These are phyloP conservation scores for Biscutella auriculata DNA, from an alignment of 441 rosid genomes.

Conservation along the genomic window DNA sequence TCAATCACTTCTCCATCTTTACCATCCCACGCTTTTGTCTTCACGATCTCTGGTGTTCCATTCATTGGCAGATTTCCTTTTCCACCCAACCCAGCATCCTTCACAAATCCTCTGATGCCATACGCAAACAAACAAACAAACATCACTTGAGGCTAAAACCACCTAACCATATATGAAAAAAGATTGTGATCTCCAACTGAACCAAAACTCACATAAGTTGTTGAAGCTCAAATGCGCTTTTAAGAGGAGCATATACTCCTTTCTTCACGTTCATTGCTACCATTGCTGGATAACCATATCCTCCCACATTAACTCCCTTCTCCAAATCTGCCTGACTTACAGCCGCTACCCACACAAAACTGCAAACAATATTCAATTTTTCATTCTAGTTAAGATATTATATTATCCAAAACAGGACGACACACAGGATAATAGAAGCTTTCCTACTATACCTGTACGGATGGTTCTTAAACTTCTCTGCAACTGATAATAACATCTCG, in stretches of 20 bases:
- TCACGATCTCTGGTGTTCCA: slow-evolving; percentile 43
- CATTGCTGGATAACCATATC: slow-evolving; percentile 93
- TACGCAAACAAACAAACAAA: neutral
- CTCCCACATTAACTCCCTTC: slow-evolving; percentile 77
- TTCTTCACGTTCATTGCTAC: slow-evolving; percentile 90
- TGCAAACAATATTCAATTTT: slow-evolving; percentile 20
- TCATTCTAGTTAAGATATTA: neutral
- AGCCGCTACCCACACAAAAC: slow-evolving; percentile 88
- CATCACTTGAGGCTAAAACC: neutral
- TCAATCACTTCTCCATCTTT: slow-evolving; percentile 79
- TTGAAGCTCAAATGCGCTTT: slow-evolving; percentile 84
- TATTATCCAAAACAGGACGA: too few relatives aligned
- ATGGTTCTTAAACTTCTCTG: slow-evolving; percentile 77
- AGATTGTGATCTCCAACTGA: neutral
- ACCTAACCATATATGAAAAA: neutral
- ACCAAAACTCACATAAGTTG: slow-evolving; percentile 51
- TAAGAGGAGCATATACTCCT: slow-evolving; percentile 88
- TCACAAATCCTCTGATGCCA: slow-evolving; percentile 71
- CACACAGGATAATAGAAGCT: neutral
- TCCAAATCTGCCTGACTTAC: slow-evolving; percentile 88
- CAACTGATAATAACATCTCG: slow-evolving; percentile 64
- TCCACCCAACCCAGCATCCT: slow-evolving; percentile 86
- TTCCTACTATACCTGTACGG: slow-evolving; percentile 62
- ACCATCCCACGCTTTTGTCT: slow-evolving; percentile 83
- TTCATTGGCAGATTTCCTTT: slow-evolving; percentile 77